Percentiles rank a stretch among this genome's conserved stretches.
phyloP scores from a whole-genome alignment of 2,329 filamentous ascomycete genomes.

The Trichoderma cornu-damae region DNA sequence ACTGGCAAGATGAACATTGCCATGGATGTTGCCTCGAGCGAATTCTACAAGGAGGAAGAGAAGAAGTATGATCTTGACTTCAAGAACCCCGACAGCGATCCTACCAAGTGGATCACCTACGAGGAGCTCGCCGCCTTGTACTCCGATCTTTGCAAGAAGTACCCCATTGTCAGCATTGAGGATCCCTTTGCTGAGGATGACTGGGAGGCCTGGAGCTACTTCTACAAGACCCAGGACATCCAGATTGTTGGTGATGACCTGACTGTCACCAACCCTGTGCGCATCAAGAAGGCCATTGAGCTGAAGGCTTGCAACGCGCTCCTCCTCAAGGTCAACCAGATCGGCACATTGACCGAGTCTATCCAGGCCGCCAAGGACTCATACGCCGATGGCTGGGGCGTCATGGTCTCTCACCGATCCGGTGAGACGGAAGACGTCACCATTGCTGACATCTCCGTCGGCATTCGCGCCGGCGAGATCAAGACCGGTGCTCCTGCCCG shows the following conservation, averaged over 20 bases:
- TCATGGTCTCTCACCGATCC: slow-evolving; percentile 99
- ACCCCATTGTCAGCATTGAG: slow-evolving; percentile 98
- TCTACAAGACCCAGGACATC: slow-evolving; percentile 98
- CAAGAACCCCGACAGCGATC: slow-evolving; percentile 99
- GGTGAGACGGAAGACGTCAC: slow-evolving; percentile 99
- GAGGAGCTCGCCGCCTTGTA: slow-evolving; percentile 93
- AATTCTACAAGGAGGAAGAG: slow-evolving; percentile 96
- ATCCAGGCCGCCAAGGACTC: slow-evolving; percentile 99
- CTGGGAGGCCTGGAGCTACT: slow-evolving; percentile 99
- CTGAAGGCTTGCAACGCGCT: slow-evolving; percentile 98
- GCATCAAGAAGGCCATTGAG: slow-evolving; percentile 99
- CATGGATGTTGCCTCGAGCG: slow-evolving; percentile 98
- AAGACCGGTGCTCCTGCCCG: slow-evolving; percentile 96
- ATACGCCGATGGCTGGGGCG: slow-evolving; percentile 90
- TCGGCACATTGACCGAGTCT: slow-evolving; percentile 96
- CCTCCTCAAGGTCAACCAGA: slow-evolving; percentile 99
- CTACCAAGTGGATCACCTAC: slow-evolving; percentile 96
- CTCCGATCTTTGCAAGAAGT: slow-evolving; percentile 82
- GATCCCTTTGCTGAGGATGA: slow-evolving; percentile 99
- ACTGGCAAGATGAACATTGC: slow-evolving; percentile 95
- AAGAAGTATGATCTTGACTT: slow-evolving; percentile 99
- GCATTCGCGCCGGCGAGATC: slow-evolving; percentile 95
- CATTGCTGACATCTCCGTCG: slow-evolving; percentile 96
- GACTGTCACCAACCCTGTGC: slow-evolving; percentile 97
- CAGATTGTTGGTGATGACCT: slow-evolving; percentile 98